Percentiles rank a stretch among this genome's conserved stretches.
These are phyloP conservation scores for Tetradesmus lagerheimii DNA, from an alignment of 139 green algal genomes.

Conservation along the genomic window DNA sequence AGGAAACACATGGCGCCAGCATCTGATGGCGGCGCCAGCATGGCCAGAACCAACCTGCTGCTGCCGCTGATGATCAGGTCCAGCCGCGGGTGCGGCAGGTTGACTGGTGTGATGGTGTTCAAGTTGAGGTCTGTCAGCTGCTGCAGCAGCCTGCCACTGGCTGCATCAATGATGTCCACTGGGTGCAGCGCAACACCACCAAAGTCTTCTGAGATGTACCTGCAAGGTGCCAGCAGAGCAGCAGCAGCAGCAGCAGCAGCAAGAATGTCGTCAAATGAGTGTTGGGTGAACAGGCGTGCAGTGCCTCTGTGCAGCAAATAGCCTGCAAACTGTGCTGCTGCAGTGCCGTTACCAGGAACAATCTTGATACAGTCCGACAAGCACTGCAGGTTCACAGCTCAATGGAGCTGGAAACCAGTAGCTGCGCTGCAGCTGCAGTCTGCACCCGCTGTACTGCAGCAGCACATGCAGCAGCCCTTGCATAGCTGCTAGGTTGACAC, in stretches of 20 bases:
- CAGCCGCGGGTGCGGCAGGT: constrained; percentile 83
- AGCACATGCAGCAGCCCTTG: not conserved
- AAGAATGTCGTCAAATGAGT: not conserved
- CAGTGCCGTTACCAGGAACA: too few relatives aligned
- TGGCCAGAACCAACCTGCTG: constrained; percentile 52
- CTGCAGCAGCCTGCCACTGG: constrained; percentile 69
- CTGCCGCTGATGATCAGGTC: constrained; percentile 76
- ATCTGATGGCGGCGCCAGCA: not conserved
- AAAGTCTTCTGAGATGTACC: constrained; percentile 94
- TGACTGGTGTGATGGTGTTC: constrained; percentile 89
- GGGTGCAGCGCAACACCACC: constrained; percentile 88
- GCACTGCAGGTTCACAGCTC: too few relatives aligned
- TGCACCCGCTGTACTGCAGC: not conserved
- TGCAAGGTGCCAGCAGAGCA: constrained; percentile 23
- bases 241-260: not conserved
- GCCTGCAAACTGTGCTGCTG: too few relatives aligned
- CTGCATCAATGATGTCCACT: constrained; percentile 86
- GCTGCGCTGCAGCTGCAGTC: too few relatives aligned
- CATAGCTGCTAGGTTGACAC: not conserved
- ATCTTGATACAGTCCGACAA: too few relatives aligned
- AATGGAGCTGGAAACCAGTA: too few relatives aligned
- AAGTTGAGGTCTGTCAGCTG: constrained; percentile 85
- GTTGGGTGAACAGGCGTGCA: not conserved
- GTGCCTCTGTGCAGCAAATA: too few relatives aligned
- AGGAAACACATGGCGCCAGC: not conserved